phyloP scores from a whole-genome alignment of 192 early-diverging fungal species.

The Dissophora globulifera region DNA sequence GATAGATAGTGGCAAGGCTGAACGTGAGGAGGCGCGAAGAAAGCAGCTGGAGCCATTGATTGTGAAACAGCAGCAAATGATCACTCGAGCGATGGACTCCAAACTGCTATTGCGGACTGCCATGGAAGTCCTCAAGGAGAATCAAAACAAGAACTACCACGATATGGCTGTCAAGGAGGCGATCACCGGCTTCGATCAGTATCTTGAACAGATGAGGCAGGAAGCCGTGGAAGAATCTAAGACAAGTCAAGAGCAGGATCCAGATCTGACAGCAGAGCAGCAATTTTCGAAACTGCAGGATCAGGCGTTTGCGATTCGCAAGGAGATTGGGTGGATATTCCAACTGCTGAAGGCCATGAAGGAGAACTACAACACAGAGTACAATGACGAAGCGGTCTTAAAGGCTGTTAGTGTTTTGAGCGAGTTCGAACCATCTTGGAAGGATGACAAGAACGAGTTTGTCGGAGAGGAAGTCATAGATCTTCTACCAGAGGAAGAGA shows the following conservation, averaged over 20 bases:
- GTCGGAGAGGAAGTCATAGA: slow-evolving; percentile 23
- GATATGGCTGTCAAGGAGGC: slow-evolving; percentile 76
- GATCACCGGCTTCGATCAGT: slow-evolving; percentile 71
- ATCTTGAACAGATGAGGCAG: slow-evolving; percentile 59
- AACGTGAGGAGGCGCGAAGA: slow-evolving; percentile 30
- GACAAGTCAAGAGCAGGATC: slow-evolving; percentile 13
- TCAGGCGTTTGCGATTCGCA: slow-evolving; percentile 19
- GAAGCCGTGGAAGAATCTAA: slow-evolving; percentile 19
- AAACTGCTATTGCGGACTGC: slow-evolving; percentile 44
- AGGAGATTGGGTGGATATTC: slow-evolving; percentile 41
- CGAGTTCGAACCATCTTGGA: slow-evolving; percentile 33
- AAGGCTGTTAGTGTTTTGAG: slow-evolving; percentile 22
- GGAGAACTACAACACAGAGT: slow-evolving; percentile 36
- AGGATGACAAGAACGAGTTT: slow-evolving; percentile 31
- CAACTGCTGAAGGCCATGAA: slow-evolving; percentile 39
- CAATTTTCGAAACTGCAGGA: neutral
- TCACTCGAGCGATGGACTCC: slow-evolving; percentile 33
- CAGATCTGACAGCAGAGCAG: slow-evolving; percentile 15
- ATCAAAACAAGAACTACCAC: slow-evolving; percentile 79
- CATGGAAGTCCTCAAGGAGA: slow-evolving; percentile 63
- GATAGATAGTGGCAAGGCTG: slow-evolving; percentile 25
- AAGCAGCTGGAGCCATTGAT: slow-evolving; percentile 32
- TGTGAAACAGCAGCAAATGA: slow-evolving; percentile 18
- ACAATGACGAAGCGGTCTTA: slow-evolving; percentile 45
- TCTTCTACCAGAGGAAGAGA: slow-evolving; percentile 14